Evolutionary conservation across 768 basidiomycete species (phyloP).

Genomic region (Xerocomus spinulosus): DNA sequence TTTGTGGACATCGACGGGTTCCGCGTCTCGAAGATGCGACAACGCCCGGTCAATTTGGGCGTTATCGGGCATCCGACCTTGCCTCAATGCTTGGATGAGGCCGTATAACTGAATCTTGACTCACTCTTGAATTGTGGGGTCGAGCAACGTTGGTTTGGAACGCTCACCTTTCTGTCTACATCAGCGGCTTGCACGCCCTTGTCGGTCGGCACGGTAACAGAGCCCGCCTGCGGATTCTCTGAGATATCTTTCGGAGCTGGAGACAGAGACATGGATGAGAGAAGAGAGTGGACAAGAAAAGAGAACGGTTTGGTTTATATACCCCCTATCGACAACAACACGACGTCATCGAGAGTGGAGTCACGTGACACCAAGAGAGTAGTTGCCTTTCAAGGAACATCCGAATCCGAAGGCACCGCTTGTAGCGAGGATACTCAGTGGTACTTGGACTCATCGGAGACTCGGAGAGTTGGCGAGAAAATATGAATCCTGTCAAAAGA

Average conservation of each 20-base stretch:
- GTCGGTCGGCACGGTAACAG: conserved; percentile 66
- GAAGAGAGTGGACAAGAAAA: background rate
- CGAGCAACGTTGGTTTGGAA: background rate
- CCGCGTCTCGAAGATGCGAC: conserved; percentile 54
- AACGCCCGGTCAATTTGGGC: conserved; percentile 72
- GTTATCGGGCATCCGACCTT: conserved; percentile 77
- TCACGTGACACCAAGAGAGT: background rate
- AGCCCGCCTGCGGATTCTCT: conserved; percentile 48
- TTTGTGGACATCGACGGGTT: conserved; percentile 57
- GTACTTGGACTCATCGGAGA: too few relatives aligned
- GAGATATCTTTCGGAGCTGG: conserved; percentile 58
- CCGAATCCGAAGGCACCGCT: background rate
- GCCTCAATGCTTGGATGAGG: conserved; percentile 74
- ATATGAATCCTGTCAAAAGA: too few relatives aligned
- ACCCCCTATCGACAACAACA: conserved; percentile 3
- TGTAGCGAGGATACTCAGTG: too few relatives aligned
- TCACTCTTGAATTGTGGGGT: background rate
- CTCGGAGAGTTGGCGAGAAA: too few relatives aligned
- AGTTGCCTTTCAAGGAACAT: conserved; percentile 7
- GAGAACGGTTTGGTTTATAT: conserved; percentile 6
- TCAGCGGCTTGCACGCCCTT: conserved; percentile 61
- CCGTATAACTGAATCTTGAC: conserved; percentile 66
- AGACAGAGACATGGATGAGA: conserved; percentile 58
- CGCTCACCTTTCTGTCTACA: conserved; percentile 66
- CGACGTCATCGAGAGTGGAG: too few relatives aligned